Percentiles rank a stretch among this genome's conserved stretches.
These are phyloP conservation scores for Lepidium africanum DNA, from an alignment of 345 rosid genomes.

Conservation along the genomic window DNA sequence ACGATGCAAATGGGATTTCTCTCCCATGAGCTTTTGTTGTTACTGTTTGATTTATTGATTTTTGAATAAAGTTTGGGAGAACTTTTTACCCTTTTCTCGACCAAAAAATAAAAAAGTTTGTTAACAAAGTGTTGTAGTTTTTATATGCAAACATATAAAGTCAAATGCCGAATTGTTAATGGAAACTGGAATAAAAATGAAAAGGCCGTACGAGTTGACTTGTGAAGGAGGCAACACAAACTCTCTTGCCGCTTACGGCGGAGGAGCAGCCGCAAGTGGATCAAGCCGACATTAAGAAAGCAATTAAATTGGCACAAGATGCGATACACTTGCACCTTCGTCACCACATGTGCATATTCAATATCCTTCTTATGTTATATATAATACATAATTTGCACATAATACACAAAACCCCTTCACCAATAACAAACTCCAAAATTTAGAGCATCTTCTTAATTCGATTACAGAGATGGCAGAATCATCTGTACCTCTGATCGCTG, in stretches of 20 bases:
- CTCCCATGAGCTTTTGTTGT: no score
- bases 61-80: no score
- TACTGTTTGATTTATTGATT: no score
- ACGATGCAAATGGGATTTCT: no score
- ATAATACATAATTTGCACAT: background rate
- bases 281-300: conserved; percentile 24
- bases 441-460: background rate
- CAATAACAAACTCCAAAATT: background rate
- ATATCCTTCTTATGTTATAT: background rate
- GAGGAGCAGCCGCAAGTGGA: conserved; percentile 32
- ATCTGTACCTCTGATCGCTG: background rate
- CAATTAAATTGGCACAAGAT: conserved; percentile 13
- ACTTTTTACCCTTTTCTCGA: no score
- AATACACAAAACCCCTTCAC: background rate
- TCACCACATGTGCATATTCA: conserved; percentile 4
- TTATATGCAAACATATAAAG: background rate
- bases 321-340: conserved; percentile 6
- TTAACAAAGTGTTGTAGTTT: no score
- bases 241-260: conserved; percentile 21
- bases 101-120: no score
- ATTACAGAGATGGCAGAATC: conserved; percentile 9
- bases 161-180: background rate
- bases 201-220: conserved; percentile 10
- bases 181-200: background rate
- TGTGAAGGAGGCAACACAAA: conserved; percentile 21